Conservation (phyloP, 768 basidiomycete genomes). For the Russula emetica region DNA sequence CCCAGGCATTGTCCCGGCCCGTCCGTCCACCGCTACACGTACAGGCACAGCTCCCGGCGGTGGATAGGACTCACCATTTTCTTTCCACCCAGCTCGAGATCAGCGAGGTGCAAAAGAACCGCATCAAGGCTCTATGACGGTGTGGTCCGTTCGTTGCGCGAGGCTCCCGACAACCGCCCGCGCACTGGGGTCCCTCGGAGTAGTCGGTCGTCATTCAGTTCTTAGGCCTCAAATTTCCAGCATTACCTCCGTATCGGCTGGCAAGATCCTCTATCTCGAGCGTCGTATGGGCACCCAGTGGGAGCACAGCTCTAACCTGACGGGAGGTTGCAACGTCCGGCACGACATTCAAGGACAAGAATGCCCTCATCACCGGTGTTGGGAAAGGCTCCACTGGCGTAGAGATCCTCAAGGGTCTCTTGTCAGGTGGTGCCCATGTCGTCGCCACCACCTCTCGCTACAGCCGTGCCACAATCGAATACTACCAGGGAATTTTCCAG, state of each 20-base stretch:
- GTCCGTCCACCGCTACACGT: slow-evolving; percentile 57
- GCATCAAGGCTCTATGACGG: slow-evolving; percentile 94
- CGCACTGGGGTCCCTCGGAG: slow-evolving; percentile 50
- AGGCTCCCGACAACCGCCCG: slow-evolving; percentile 60
- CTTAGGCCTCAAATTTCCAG: slow-evolving; percentile 86
- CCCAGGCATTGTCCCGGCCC: too few species aligned
- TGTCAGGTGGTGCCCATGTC: slow-evolving; percentile 94
- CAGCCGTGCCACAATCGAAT: slow-evolving; percentile 92
- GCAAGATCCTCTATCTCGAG: slow-evolving; percentile 93
- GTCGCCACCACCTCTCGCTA: slow-evolving; percentile 98
- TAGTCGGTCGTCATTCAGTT: slow-evolving; percentile 93
- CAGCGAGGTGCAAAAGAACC: slow-evolving; percentile 92
- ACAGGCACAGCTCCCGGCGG: slow-evolving; percentile 61
- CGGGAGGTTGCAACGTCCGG: slow-evolving; percentile 98
- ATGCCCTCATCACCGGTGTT: slow-evolving; percentile 95
- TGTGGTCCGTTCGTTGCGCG: slow-evolving; percentile 88
- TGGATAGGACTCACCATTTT: slow-evolving; percentile 65
- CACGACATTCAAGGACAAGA: slow-evolving; percentile 98
- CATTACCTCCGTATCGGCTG: slow-evolving; percentile 68
- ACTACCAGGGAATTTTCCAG: slow-evolving; percentile 98
- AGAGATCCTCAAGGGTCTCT: slow-evolving; percentile 93
- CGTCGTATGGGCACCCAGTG: slow-evolving; percentile 91
- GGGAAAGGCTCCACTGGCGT: slow-evolving; percentile 98
- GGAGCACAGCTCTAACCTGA: slow-evolving; percentile 97
- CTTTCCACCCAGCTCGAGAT: slow-evolving; percentile 93